Conservation (phyloP, 2,329 filamentous ascomycete species). For the Neonectria sp. region DNA sequence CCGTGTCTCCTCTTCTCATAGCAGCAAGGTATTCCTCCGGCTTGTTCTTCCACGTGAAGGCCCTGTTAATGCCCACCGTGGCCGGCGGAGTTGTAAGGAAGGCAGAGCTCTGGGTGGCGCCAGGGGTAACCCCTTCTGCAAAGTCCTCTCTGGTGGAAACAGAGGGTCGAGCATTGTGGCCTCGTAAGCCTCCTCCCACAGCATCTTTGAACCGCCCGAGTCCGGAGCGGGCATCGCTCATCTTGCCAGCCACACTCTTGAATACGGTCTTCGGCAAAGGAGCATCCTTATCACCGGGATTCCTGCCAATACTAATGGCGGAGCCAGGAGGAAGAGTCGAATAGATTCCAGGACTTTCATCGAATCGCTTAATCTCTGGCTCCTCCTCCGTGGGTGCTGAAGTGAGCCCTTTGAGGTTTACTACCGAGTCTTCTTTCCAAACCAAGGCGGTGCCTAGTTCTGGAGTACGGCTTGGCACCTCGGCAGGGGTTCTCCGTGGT, state of each 20-base stretch:
- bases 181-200: slow-evolving; percentile 74
- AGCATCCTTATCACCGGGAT: slow-evolving; percentile 68
- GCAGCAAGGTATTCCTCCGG: slow-evolving; percentile 70
- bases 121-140: slow-evolving; percentile 50
- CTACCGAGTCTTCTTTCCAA: slow-evolving; percentile 65
- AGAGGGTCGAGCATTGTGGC: slow-evolving; percentile 69
- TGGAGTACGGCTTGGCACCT: slow-evolving; percentile 63
- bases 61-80: slow-evolving; percentile 58
- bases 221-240: slow-evolving; percentile 85
- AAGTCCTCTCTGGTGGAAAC: slow-evolving; percentile 66
- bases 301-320: slow-evolving; percentile 63
- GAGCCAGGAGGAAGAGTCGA: slow-evolving; percentile 62
- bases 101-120: slow-evolving; percentile 39
- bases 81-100: slow-evolving; percentile 55
- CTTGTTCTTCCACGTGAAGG: slow-evolving; percentile 76
- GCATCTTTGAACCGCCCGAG: slow-evolving; percentile 89
- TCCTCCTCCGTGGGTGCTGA: slow-evolving; percentile 69
- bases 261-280: slow-evolving; percentile 77
- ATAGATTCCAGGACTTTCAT: slow-evolving; percentile 62
- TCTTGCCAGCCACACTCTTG: slow-evolving; percentile 84
- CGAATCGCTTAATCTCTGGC: slow-evolving; percentile 59
- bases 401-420: slow-evolving; percentile 65
- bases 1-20: slow-evolving; percentile 55
- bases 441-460: slow-evolving; percentile 66
- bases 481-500: slow-evolving; percentile 73